These are phyloP conservation scores for Pseudopediastrum boryanum DNA, from an alignment of 139 green algal species.

Conservation along the genomic window DNA sequence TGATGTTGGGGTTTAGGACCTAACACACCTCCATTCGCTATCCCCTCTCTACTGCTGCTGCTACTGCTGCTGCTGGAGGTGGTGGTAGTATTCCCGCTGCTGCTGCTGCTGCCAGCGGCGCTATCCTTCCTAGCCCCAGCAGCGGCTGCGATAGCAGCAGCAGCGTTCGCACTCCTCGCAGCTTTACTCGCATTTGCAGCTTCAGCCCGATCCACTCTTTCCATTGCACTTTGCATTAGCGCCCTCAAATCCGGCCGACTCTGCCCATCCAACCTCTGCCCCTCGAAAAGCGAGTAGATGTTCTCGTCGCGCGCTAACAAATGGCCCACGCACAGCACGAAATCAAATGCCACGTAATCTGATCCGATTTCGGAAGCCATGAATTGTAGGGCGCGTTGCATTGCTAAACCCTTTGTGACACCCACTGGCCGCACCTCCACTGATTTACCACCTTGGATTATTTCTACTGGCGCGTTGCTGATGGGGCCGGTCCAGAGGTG, in stretches of 20 bases:
- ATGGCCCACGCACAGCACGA: slow-evolving; percentile 89
- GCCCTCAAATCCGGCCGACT: slow-evolving; percentile 22
- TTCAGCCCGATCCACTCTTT: background rate
- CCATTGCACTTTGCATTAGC: slow-evolving; percentile 7
- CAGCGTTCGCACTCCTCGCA: too few relatives aligned
- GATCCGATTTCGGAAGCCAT: slow-evolving; percentile 35
- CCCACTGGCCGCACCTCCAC: slow-evolving; percentile 89
- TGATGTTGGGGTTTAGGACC: background rate
- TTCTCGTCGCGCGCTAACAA: slow-evolving; percentile 95
- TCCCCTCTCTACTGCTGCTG: too few relatives aligned
- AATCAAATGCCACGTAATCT: slow-evolving; percentile 62
- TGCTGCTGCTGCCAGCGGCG: slow-evolving; percentile 11
- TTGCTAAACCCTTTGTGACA: slow-evolving; percentile 93
- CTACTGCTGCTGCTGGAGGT: background rate
- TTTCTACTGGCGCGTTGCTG: slow-evolving; percentile 95
- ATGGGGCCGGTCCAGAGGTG: slow-evolving; percentile 99
- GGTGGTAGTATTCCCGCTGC: background rate
- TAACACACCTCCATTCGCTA: too few relatives aligned
- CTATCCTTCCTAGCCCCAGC: background rate
- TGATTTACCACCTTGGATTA: slow-evolving; percentile 79
- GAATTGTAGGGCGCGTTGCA: slow-evolving; percentile 80
- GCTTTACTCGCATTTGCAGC: background rate
- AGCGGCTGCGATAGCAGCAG: background rate
- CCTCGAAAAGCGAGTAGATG: slow-evolving; percentile 93
- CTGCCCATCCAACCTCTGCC: slow-evolving; percentile 49